These are phyloP conservation scores for Hypoxylon sp. DNA, from an alignment of 2,329 filamentous ascomycete genomes.

Conservation along the genomic window DNA sequence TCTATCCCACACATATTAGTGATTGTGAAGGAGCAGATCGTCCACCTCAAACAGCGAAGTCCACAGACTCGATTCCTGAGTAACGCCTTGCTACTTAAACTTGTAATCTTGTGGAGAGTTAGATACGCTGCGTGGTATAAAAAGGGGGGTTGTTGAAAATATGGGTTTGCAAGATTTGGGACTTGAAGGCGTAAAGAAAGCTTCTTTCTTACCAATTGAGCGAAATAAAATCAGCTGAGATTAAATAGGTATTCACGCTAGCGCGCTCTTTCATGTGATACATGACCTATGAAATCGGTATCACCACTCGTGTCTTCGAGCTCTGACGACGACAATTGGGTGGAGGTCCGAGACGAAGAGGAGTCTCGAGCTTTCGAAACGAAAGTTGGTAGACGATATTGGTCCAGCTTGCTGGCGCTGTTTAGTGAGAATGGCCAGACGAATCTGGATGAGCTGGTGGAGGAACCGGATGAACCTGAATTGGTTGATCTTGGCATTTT, in stretches of 20 bases:
- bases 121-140: neutral
- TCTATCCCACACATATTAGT: no score
- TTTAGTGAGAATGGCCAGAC: constrained; percentile 25
- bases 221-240: neutral
- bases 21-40: neutral
- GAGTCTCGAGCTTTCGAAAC: constrained; percentile 2
- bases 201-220: neutral
- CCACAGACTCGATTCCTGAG: neutral
- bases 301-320: constrained; percentile 1
- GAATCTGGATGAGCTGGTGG: constrained; percentile 12
- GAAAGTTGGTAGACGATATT: constrained; percentile 23
- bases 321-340: constrained; percentile 3
- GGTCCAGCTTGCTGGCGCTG: constrained; percentile 20
- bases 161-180: neutral
- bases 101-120: neutral
- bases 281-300: neutral
- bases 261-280: neutral
- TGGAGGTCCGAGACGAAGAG: constrained; percentile 13
- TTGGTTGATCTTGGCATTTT: constrained; percentile 14
- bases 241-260: neutral
- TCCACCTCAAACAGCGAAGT: neutral
- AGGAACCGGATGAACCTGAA: constrained; percentile 15
- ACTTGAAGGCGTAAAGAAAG: neutral
- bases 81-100: neutral
- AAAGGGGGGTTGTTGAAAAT: neutral